Conservation (phyloP, 257 asterid species). For the Phtheirospermum japonicum region DNA sequence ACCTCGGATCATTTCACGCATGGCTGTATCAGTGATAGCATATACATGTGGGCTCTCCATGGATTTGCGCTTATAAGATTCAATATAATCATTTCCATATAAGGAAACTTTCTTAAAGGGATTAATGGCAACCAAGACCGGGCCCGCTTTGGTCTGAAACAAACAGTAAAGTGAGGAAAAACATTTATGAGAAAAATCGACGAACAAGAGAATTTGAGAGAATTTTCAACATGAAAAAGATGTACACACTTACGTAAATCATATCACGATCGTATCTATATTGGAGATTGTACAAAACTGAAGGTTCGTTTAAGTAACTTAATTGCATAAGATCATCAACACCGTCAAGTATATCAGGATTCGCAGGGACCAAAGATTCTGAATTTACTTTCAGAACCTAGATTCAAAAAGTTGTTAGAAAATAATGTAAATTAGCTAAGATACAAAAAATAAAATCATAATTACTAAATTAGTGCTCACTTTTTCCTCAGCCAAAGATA, state of each 20-base stretch:
- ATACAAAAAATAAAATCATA: constrained; percentile 3
- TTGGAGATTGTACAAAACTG: constrained; percentile 77
- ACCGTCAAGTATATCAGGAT: constrained; percentile 89
- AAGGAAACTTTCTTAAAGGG: constrained; percentile 73
- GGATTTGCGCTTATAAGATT: constrained; percentile 68
- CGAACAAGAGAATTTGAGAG: constrained; percentile 18
- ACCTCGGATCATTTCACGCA: constrained; percentile 90
- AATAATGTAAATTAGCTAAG: background rate
- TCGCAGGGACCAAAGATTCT: constrained; percentile 60
- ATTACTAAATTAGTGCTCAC: constrained; percentile 36
- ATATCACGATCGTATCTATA: constrained; percentile 63
- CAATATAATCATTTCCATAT: constrained; percentile 60
- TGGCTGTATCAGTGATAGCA: constrained; percentile 81
- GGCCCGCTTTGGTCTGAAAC: constrained; percentile 86
- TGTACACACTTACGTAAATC: constrained; percentile 59
- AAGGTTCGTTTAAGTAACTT: constrained; percentile 81
- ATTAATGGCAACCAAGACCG: constrained; percentile 77
- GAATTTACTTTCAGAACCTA: constrained; percentile 68
- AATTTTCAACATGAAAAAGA: constrained; percentile 8
- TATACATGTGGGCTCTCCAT: constrained; percentile 75
- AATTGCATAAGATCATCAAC: constrained; percentile 90
- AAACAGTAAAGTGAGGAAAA: constrained; percentile 16
- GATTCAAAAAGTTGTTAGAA: constrained; percentile 13
- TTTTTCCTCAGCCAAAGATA: constrained; percentile 59
- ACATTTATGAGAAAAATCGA: constrained; percentile 22